phyloP scores from a whole-genome alignment of 106 monocot species.

The Chionographis japonica region DNA sequence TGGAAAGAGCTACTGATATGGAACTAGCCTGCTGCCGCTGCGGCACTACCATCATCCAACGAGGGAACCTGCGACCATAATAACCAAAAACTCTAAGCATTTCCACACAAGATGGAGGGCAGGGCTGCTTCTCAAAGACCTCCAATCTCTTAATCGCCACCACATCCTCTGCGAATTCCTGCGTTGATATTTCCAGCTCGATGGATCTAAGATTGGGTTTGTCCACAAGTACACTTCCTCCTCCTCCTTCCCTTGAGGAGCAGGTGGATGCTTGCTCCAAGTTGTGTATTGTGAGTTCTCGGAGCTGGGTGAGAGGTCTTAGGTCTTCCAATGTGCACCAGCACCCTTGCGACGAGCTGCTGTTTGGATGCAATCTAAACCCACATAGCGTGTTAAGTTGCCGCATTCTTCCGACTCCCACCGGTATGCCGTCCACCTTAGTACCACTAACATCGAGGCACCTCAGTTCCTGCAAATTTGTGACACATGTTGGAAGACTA shows the following conservation, averaged over 20 bases:
- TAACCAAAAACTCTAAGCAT: background rate
- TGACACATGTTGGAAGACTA: background rate
- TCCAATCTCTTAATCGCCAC: background rate
- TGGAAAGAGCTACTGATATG: background rate
- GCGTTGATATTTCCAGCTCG: background rate
- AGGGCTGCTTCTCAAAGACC: conserved; percentile 13
- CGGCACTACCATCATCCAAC: conserved; percentile 6
- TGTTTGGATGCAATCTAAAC: background rate
- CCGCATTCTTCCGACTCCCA: conserved; percentile 5
- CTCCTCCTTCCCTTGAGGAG: background rate
- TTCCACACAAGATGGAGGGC: conserved; percentile 9
- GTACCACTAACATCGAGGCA: background rate
- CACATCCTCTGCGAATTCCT: background rate
- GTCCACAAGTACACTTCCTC: background rate
- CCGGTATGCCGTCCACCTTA: background rate
- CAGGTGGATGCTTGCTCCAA: conserved; percentile 7
- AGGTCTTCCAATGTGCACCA: conserved; percentile 13
- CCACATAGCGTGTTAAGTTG: conserved; percentile 1
- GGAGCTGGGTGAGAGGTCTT: background rate
- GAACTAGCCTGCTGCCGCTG: no score
- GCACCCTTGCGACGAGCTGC: background rate
- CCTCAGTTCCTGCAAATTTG: conserved; percentile 8
- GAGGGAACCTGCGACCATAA: conserved; percentile 11
- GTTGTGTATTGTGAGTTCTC: background rate
- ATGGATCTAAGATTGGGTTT: conserved; percentile 4